Base-by-base conservation (phyloP, 2,329 filamentous ascomycete genomes). In the Xylaria sp. region DNA sequence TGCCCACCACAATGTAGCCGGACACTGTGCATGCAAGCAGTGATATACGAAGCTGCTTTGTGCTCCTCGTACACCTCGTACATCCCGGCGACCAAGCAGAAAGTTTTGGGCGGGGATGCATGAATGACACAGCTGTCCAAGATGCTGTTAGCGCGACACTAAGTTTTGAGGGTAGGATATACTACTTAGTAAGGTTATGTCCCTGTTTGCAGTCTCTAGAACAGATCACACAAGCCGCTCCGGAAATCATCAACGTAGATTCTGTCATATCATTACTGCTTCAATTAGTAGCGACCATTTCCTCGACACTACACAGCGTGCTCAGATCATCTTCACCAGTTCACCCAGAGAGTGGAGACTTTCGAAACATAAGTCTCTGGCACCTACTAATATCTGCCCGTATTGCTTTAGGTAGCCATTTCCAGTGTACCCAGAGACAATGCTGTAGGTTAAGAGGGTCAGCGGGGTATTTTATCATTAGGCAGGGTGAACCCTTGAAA, bases 101-200 rank as follows among this genome's bases (percentile, higher is more conserved):
- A 59, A 61, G 51, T 52, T 65, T 65, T 61, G 58, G 62, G 62
- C 62, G 63, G 58, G 48, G 57, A 60, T 66, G 67, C 67, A 69
- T 69, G 39, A 66, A 60, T 63, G 63, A 57, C 62, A 66, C 63
- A 55, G 63, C 62, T 44, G 61, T 67, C 39, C 48, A 34, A 61
- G 59, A 31, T 52, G 54, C 46, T 63, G 59, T 15, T 68, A 68
- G 62, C 66, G 51, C 20, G 34, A 51, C 61, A 57, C 66, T 65
- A 65, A 56, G 23, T 25, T 28, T 23, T 50, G 7, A 46, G 56
- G 58, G 13, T 25, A 46, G 41, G 7, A 15, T 18, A 46, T 18
- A 44, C 3, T 25, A 25, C 3, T 2, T 18, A 44, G 13, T 44
- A 44, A 28, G 28, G 28, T 28, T 28, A 37, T 13, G 41, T 37